Evolutionary conservation across 1,139 yeast genomes (phyloP), one percentile per base, ranked within the genome.

Genomic region (Taphrina flavorubra): DNA sequence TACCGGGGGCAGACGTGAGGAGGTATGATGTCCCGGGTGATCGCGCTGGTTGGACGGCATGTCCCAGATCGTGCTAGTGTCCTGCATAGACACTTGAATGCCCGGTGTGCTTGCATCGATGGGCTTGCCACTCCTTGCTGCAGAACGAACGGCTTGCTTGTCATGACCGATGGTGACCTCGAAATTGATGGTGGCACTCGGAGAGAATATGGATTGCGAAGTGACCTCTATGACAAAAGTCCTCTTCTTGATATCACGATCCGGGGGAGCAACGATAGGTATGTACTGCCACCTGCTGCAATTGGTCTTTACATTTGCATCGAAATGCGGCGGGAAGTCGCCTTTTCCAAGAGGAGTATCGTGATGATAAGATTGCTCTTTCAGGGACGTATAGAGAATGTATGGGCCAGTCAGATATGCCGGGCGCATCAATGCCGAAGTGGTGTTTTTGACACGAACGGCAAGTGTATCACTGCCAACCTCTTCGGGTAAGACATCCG

Each of bases 361-460:
- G 72, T 87, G 87, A 60, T 81, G 79, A 36, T 83, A 79, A 71
- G 85, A 87, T 68, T 86, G 83, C 75, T 86, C 83, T 63, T 87
- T 79, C 65, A 95, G 87, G 77, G 94, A 97, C 31, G 88, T 94
- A 75, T 92, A 94, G 1, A 94, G 77, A n/a, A 89, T 84, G 75
- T 86, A 92, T 0, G 99, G 99, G 0, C 98, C 99, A 55, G 92
- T 87, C 36, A 94, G 79, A 75, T 88, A 90, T 0, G 97, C 97
- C 0, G 98, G 97, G 60, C 97, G 79, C 73, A 90, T 79, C 0
- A 97, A 86, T 11, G 90, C 77, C 69, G 87, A 86, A 74, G 91
- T 97, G 6, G 81, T 81, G 77, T 94, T 94, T 73, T 86, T 86
- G 51, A 94, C 84, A 13, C 68, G 63, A 36, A 65, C 36, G 16